A percentile compares a stretch with the other conserved stretches of the same genome.
Evolutionary conservation across 805 yeast species (phyloP).

Genomic region (Cyberlindnera mrakii): DNA sequence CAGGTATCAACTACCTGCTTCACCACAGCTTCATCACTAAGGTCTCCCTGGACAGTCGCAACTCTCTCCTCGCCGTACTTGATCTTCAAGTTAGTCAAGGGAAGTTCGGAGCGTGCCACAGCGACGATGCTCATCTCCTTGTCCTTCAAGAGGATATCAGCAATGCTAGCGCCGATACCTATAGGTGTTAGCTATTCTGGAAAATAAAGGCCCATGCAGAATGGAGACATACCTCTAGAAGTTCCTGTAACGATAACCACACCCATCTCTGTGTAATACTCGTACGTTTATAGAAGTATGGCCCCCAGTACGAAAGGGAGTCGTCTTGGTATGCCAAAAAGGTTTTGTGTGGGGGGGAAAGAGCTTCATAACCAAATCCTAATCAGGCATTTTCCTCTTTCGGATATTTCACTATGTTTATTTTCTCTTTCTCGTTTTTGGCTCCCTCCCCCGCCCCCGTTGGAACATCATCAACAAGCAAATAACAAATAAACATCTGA

Average conservation of each 20-base stretch:
- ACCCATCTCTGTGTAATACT: constrained; percentile 14
- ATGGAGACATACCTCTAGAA: constrained; percentile 38
- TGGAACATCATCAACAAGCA: no score
- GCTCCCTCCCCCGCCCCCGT: no score
- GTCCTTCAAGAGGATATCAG: constrained; percentile 38
- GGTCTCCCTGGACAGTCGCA: constrained; percentile 53
- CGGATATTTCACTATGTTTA: background rate
- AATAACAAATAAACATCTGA: no score
- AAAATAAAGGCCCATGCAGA: background rate
- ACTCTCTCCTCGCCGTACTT: constrained; percentile 45
- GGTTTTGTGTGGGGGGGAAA: no score
- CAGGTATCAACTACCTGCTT: constrained; percentile 38
- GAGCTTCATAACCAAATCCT: no score
- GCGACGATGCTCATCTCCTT: constrained; percentile 48
- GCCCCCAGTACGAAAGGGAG: no score
- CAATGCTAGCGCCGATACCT: constrained; percentile 82
- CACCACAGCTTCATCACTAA: constrained; percentile 37
- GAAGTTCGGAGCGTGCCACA: constrained; percentile 59
- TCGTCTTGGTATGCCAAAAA: no score
- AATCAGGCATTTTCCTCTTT: no score
- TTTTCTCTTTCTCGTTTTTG: no score
- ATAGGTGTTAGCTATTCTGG: background rate
- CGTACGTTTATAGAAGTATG: no score
- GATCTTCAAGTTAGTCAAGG: constrained; percentile 36
- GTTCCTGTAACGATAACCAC: constrained; percentile 55